A percentile compares a stretch with the other conserved stretches of the same genome.
Conservation (phyloP, 106 monocot species). For the Alisma plantagoaquatica region DNA sequence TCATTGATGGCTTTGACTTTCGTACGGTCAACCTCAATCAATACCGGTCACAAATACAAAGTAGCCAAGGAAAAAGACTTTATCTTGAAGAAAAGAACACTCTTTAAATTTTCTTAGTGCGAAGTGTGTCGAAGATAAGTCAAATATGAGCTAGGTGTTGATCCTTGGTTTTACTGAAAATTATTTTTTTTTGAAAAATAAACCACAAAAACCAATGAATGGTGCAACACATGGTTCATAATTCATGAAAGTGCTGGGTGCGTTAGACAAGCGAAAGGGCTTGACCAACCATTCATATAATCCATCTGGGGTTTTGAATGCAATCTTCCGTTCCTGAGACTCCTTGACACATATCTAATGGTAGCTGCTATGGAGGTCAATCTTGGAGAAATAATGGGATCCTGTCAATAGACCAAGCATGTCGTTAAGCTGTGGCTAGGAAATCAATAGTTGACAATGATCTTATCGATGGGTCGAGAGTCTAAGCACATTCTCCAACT, state of each 20-base stretch:
- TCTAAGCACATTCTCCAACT: too few species aligned
- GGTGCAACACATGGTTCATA: neutral
- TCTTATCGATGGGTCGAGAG: too few species aligned
- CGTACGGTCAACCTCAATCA: neutral
- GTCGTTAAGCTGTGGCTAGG: neutral
- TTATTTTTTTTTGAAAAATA: neutral
- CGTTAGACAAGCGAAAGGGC: neutral
- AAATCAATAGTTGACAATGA: neutral
- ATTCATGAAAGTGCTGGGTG: conserved; percentile 3
- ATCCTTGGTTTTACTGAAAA: neutral
- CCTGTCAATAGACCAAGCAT: neutral
- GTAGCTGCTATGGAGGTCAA: neutral
- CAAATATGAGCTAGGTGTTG: neutral
- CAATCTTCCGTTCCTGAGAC: neutral
- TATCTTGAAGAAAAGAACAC: neutral
- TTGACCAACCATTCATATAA: neutral
- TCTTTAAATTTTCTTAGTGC: neutral
- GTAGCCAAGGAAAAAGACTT: neutral
- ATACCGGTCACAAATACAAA: neutral
- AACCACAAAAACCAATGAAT: conserved; percentile 1
- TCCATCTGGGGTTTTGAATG: conserved; percentile 3
- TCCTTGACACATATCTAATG: neutral
- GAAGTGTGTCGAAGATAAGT: neutral
- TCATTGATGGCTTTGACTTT: neutral
- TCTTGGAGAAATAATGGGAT: neutral